These are phyloP conservation scores for Pseudogymnoascus sp. DNA, from an alignment of 2,329 filamentous ascomycete species.

Conservation along the genomic window DNA sequence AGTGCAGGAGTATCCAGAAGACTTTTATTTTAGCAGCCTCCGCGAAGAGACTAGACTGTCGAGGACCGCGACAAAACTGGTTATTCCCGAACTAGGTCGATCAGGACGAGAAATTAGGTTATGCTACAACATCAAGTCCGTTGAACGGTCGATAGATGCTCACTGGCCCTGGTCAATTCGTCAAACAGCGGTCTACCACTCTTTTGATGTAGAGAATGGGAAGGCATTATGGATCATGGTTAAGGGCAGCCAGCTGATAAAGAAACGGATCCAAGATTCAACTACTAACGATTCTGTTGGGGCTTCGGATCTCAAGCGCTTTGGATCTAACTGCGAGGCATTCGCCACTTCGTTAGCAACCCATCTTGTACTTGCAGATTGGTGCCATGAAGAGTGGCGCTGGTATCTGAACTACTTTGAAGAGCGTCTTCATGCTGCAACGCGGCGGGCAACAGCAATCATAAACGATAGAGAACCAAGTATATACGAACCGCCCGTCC, in stretches of 20 bases:
- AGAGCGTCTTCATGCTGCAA: conserved; percentile 20
- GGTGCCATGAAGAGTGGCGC: conserved; percentile 35
- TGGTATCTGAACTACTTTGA: conserved; percentile 34
- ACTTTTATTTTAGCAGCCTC: conserved; percentile 32
- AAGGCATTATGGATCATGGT: conserved; percentile 30
- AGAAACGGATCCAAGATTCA: conserved; percentile 22
- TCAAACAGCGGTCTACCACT: conserved; percentile 31
- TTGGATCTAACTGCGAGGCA: conserved; percentile 10
- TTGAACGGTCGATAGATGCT: conserved; percentile 21
- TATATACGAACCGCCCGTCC: too few relatives aligned
- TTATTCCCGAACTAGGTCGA: conserved; percentile 26
- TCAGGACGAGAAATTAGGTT: conserved; percentile 31
- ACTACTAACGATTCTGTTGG: conserved; percentile 8
- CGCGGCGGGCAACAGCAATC: not conserved
- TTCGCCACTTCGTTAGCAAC: conserved; percentile 23
- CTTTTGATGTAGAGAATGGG: conserved; percentile 30
- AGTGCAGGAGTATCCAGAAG: conserved; percentile 23
- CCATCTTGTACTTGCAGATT: conserved; percentile 30
- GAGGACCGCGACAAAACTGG: conserved; percentile 7
- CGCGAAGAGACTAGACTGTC: conserved; percentile 23
- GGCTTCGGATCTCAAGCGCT: conserved; percentile 9
- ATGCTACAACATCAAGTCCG: conserved; percentile 34
- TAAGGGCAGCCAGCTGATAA: conserved; percentile 31
- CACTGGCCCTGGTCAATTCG: conserved; percentile 30
- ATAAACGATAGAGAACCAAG: too few relatives aligned